A percentile compares a stretch with the other conserved stretches of the same genome.
These are phyloP conservation scores for Linnemannia exigua DNA, from an alignment of 192 early-diverging fungal species.

Conservation along the genomic window DNA sequence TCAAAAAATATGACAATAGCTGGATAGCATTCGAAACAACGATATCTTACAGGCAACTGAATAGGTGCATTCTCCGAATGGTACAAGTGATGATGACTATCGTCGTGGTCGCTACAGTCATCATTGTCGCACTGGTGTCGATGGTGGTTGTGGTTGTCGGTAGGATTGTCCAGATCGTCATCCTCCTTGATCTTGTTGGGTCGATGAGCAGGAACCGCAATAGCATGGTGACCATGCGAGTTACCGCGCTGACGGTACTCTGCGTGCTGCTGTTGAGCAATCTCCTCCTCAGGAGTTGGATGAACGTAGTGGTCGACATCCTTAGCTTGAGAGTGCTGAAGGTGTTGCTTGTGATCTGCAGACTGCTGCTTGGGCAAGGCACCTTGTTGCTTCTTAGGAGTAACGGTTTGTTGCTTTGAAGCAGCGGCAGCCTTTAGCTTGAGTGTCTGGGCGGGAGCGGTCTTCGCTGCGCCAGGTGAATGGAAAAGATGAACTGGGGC, in stretches of 20 bases:
- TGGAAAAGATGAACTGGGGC: not conserved
- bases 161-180: not conserved
- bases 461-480: not conserved
- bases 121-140: conserved; percentile 6
- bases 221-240: conserved; percentile 6
- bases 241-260: not conserved
- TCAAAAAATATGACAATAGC: too few relatives aligned
- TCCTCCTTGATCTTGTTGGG: not conserved
- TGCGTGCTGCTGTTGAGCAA: not conserved
- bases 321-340: not conserved
- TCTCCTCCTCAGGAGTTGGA: not conserved
- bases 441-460: not conserved
- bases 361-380: too few relatives aligned
- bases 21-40: too few relatives aligned
- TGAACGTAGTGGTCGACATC: not conserved
- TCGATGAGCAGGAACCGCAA: conserved; percentile 7
- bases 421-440: not conserved
- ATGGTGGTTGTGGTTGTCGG: conserved; percentile 16
- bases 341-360: not conserved
- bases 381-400: too few relatives aligned
- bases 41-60: too few relatives aligned
- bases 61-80: too few relatives aligned
- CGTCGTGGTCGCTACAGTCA: conserved; percentile 2
- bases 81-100: not conserved
- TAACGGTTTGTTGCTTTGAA: too few relatives aligned